phyloP scores from a whole-genome alignment of 441 rosid species.

The Kokia cookei region DNA sequence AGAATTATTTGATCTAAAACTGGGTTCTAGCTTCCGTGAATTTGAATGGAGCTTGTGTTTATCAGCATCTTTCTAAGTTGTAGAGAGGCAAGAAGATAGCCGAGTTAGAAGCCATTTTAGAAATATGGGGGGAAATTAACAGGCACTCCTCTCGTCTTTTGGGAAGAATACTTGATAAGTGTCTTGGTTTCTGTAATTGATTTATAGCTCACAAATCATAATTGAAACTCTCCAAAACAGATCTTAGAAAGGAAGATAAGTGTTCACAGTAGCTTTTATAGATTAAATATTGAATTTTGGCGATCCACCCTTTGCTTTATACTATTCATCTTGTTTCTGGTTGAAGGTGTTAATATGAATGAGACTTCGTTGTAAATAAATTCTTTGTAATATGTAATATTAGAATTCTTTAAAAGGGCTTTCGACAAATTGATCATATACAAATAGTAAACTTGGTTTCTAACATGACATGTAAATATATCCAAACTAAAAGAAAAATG shows the following conservation, averaged over 20 bases:
- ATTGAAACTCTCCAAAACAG: background rate
- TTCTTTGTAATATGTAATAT: background rate
- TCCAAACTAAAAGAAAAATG: no score
- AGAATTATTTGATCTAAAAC: background rate
- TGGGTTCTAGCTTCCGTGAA: background rate
- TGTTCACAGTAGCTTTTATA: background rate
- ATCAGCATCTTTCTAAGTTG: background rate
- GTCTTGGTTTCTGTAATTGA: background rate
- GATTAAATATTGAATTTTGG: background rate
- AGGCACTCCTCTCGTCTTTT: background rate
- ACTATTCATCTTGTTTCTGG: background rate
- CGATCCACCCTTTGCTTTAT: background rate
- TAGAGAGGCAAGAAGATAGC: background rate
- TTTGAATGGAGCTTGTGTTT: background rate
- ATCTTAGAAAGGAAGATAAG: background rate
- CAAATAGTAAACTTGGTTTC: no score
- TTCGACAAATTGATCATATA: background rate
- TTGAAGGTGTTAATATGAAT: background rate
- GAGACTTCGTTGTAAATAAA: background rate
- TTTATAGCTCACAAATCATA: background rate
- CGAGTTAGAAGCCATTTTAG: background rate
- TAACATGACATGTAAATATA: no score
- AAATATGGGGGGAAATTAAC: background rate
- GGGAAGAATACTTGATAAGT: background rate
- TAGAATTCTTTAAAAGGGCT: background rate